phyloP scores from a whole-genome alignment of 1,139 yeast genomes.

The Schwanniomyces etchellsii region DNA sequence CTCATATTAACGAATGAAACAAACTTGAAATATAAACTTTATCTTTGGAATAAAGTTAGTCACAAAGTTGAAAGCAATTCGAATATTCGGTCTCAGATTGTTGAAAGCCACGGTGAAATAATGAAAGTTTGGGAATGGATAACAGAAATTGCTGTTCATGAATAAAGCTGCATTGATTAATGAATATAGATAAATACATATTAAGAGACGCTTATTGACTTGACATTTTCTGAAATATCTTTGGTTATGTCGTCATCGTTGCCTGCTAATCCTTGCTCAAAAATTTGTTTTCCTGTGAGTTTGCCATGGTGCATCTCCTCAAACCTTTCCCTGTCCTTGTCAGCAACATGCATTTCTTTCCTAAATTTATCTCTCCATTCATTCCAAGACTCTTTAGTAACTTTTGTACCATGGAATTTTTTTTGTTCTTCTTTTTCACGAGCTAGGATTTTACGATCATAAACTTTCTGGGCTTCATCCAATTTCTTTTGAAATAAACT shows the following conservation, averaged over 20 bases:
- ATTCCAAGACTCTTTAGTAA: constrained; percentile 64
- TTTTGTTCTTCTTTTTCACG: constrained; percentile 64
- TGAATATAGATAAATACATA: constrained; percentile 1
- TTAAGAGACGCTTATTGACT: constrained; percentile 4
- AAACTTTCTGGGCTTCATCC: constrained; percentile 46
- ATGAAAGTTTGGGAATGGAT: constrained; percentile 91
- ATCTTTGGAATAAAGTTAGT: constrained; percentile 62
- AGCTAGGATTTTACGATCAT: constrained; percentile 52
- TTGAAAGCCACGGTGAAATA: constrained; percentile 81
- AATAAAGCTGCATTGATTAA: neutral
- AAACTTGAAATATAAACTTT: constrained; percentile 36
- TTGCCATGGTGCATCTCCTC: constrained; percentile 64
- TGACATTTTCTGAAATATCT: constrained; percentile 21
- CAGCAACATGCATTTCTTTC: constrained; percentile 49
- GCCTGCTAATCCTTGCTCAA: constrained; percentile 80
- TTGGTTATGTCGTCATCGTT: constrained; percentile 37
- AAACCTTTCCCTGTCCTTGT: constrained; percentile 46
- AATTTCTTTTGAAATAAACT: constrained; percentile 52
- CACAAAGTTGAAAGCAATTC: constrained; percentile 59
- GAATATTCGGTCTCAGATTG: constrained; percentile 52
- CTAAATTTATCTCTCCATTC: constrained; percentile 69
- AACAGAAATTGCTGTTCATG: constrained; percentile 29
- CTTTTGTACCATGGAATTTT: constrained; percentile 77
- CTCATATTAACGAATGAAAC: constrained; percentile 48
- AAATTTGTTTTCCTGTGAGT: constrained; percentile 82